phyloP scores from a whole-genome alignment of 352 stramenopile genomes.

The Peronosclerospora sorghi region DNA sequence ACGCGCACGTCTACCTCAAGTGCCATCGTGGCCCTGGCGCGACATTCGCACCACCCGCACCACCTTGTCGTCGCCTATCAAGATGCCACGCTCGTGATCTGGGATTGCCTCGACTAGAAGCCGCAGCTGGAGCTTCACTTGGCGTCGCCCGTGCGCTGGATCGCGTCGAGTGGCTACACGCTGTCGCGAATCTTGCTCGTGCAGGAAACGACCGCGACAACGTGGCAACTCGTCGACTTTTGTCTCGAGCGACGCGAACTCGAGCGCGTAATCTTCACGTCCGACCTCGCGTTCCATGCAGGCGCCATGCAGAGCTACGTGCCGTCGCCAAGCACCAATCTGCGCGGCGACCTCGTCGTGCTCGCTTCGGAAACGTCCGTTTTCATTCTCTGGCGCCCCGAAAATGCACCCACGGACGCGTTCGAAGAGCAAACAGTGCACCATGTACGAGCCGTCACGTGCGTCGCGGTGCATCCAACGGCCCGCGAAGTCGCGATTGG shows the following conservation, averaged over 20 bases:
- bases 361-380: conserved; percentile 24
- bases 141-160: conserved; percentile 48
- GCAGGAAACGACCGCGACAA: too few species aligned
- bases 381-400: conserved; percentile 32
- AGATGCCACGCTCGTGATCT: conserved; percentile 53
- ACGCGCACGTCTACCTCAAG: conserved; percentile 19
- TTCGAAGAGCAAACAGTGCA: conserved; percentile 30
- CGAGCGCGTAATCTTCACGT: conserved; percentile 34
- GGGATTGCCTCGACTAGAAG: conserved; percentile 72
- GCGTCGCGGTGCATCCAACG: conserved; percentile 40
- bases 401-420: conserved; percentile 14
- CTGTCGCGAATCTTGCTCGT: conserved; percentile 58
- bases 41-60: conserved; percentile 61
- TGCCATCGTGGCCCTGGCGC: conserved; percentile 36
- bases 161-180: conserved; percentile 41
- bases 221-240: conserved; percentile 39
- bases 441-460: conserved; percentile 45
- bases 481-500: conserved; percentile 53
- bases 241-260: conserved; percentile 52
- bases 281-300: conserved; percentile 36
- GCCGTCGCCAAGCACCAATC: conserved; percentile 4
- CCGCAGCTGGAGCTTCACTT: conserved; percentile 40
- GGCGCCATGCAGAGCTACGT: conserved; percentile 50
- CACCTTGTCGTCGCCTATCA: conserved; percentile 60
- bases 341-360: conserved; percentile 39